Conservation (phyloP, 2,329 filamentous ascomycete genomes). For the Venturiaceae sp. region DNA sequence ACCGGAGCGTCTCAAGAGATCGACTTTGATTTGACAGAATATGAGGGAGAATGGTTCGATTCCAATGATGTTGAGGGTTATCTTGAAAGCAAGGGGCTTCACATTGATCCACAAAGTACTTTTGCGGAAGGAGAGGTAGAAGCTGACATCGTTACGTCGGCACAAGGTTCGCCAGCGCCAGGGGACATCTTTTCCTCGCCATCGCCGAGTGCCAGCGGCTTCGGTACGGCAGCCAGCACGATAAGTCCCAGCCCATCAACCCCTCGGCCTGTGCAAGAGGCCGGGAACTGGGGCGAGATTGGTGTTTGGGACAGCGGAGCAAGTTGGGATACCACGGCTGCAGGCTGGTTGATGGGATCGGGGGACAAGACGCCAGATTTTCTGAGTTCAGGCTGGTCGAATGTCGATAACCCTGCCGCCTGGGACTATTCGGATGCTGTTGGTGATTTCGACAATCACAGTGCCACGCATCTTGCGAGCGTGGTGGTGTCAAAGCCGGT, state of each 20-base stretch:
- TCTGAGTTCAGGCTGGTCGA: not conserved
- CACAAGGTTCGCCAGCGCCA: not conserved
- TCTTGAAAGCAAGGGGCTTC: slow-evolving; percentile 52
- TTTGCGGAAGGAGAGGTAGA: slow-evolving; percentile 51
- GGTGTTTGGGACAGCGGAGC: not conserved
- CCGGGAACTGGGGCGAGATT: slow-evolving; percentile 1
- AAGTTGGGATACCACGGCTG: not conserved
- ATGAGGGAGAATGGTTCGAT: slow-evolving; percentile 69
- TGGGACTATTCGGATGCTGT: slow-evolving; percentile 15
- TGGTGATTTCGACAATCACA: slow-evolving; percentile 9
- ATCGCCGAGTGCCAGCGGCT: not conserved
- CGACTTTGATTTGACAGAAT: slow-evolving; percentile 48
- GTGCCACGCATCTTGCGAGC: not conserved
- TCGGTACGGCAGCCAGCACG: not conserved
- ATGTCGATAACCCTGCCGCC: slow-evolving; percentile 7
- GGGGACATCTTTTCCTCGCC: not conserved
- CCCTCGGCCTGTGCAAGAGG: not conserved
- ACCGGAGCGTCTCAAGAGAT: slow-evolving; percentile 13
- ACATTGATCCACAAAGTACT: slow-evolving; percentile 51
- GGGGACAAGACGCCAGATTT: slow-evolving; percentile 3
- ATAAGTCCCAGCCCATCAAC: not conserved
- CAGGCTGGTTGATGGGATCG: slow-evolving; percentile 7
- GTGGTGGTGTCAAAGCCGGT: slow-evolving; percentile 10
- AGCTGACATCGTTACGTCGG: slow-evolving; percentile 5
- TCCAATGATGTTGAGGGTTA: slow-evolving; percentile 68